Evolutionary conservation across 225 moss, liverwort and hornwort species (phyloP), one percentile per base, ranked within the genome.

Genomic region (Climacium dendroides): DNA sequence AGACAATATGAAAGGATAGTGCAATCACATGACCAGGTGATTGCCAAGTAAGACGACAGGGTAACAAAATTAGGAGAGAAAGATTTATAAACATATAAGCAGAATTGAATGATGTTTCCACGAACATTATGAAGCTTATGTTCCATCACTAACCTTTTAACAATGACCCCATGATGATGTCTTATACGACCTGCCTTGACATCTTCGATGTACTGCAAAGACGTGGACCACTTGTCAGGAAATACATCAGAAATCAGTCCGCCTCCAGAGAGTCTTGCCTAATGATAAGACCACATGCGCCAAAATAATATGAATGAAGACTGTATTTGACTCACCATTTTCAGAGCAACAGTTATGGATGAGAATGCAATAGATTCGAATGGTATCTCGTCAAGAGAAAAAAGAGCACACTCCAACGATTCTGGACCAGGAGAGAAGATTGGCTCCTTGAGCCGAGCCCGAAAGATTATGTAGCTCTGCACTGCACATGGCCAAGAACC

Each of bases 391-490:
- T 93, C 93, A 41, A 96, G 90, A 80, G 95, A 81, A 87, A 99
- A 99, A 47, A 99, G 95, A 80, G 94, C 94, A 93, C 99, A 99
- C 67, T 99, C 97, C 87, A 96, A 88, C 35, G 97, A 97, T 88
- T 99, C 99, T 59, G 92, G 92, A 63, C 99, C 99, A 66, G 99
- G 95, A 78, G 95, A 92, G 70, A 99, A 97, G 52, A 90, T 89
- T 17, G 91, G 97, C 79, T 96, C 90, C 93, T 96, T 96, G 76
- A 97, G 82, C 87, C 85, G 95, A 65, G 99, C 97, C 87, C 97
- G 96, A 92, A 99, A 97, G 85, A 97, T 95, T 91, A 97, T 99
- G 87, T 96, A 97, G 96, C 97, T 99, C 97, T 97, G 99, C 97
- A 95, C 99, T 99, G 99, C 92, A 95, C 89, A 96, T 91, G 89